phyloP scores from a whole-genome alignment of 192 early-diverging fungal species.

The Mortierella alpina region DNA sequence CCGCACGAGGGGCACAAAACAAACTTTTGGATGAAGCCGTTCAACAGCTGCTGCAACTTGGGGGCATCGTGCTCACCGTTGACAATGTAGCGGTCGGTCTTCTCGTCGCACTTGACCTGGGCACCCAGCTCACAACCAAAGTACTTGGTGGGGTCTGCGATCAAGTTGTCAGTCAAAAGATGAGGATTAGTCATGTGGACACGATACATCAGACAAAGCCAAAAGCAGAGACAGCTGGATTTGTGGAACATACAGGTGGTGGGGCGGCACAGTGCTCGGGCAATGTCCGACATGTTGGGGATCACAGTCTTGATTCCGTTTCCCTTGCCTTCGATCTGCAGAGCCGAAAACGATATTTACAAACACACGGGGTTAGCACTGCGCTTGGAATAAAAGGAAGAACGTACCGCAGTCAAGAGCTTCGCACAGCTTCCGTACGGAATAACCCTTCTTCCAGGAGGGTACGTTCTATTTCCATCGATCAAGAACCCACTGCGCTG shows the following conservation, averaged over 20 bases:
- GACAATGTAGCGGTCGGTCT: conserved; percentile 93
- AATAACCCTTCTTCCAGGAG: background rate
- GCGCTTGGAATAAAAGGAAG: conserved; percentile 5
- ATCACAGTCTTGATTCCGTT: conserved; percentile 99
- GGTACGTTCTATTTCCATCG: too few relatives aligned
- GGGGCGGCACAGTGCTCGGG: conserved; percentile 88
- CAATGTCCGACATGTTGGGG: conserved; percentile 96
- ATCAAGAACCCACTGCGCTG: too few relatives aligned
- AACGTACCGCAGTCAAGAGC: conserved; percentile 2
- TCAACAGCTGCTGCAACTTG: conserved; percentile 85
- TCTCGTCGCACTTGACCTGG: conserved; percentile 89
- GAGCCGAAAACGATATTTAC: background rate
- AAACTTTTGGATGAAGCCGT: conserved; percentile 94
- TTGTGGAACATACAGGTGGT: conserved; percentile 71
- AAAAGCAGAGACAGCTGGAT: background rate
- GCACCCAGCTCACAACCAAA: conserved; percentile 98
- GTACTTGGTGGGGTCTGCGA: conserved; percentile 82
- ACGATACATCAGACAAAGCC: background rate
- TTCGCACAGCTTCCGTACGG: background rate
- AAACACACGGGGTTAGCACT: background rate
- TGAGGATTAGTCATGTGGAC: conserved; percentile 10
- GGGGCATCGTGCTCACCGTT: conserved; percentile 93
- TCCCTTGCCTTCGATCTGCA: conserved; percentile 94
- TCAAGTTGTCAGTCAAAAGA: background rate
- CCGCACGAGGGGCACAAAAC: conserved; percentile 93